Percentiles rank a stretch among this genome's conserved stretches.
Conservation (phyloP, 192 early-diverging fungal species). For the Coemansia aciculifera region DNA sequence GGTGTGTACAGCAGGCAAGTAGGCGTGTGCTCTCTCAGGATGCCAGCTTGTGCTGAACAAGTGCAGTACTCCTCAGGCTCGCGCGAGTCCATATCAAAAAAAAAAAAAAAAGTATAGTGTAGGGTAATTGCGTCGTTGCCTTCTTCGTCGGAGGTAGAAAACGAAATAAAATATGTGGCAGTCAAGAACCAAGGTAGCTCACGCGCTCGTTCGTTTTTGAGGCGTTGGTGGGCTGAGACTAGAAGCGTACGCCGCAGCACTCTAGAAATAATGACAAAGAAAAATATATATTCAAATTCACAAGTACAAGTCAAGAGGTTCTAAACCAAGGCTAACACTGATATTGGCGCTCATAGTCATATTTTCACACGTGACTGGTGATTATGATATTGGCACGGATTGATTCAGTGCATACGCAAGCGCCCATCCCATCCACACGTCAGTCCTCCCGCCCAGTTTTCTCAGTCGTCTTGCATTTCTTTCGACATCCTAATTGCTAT, state of each 20-base stretch:
- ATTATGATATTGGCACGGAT: neutral
- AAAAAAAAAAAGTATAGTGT: neutral
- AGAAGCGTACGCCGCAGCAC: neutral
- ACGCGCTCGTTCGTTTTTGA: neutral
- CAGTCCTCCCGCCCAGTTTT: neutral
- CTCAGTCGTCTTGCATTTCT: neutral
- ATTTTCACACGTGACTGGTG: conserved; percentile 9
- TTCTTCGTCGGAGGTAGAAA: conserved; percentile 3
- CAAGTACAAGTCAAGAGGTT: neutral
- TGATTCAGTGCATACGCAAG: conserved; percentile 14
- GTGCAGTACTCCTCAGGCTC: conserved; percentile 49
- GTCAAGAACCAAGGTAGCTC: neutral
- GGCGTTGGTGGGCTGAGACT: neutral
- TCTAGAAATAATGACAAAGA: neutral
- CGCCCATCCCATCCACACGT: conserved; percentile 2
- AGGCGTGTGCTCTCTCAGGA: conserved; percentile 45
- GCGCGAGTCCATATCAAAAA: conserved; percentile 34
- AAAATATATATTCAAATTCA: neutral
- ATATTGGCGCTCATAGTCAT: neutral
- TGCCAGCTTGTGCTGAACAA: conserved; percentile 38
- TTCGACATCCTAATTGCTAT: neutral
- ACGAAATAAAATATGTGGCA: neutral
- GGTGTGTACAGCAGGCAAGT: conserved; percentile 53
- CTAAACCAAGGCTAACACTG: neutral
- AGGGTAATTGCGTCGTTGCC: neutral